Evolutionary conservation across 208 protist genomes (phyloP), one percentile per base, ranked within the genome.

Genomic region (Wallacemonas sp.): DNA sequence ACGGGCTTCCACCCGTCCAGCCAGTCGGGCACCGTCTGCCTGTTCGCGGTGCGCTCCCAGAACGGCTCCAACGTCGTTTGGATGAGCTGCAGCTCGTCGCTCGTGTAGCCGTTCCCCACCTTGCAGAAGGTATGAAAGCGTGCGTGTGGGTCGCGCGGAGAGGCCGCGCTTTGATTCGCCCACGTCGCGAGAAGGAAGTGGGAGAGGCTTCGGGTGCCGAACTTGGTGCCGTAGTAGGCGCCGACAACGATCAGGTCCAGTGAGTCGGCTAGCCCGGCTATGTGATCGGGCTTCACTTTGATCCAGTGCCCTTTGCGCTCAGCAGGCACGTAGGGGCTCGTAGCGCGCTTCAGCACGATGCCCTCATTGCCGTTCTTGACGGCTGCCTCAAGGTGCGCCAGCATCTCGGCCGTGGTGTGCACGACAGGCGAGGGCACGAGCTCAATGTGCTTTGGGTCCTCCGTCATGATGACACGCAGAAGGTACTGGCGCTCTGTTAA

Each of bases 261-360:
- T 27, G 73, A 66, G 55, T 83, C 77, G 8, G 72, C 68, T 21
- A 87, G 59, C 3, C 71, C 75, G 26, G 66, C 42, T 17, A 88
- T 66, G 68, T 87, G 74, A 52, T 84, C 79, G 6, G 70, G 66
- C 63, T 91, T 93, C n/a, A 84, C 53, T 66, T 93, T 93, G 44
- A 88, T 59, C 82, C 87, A 91, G 3, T 81, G 55, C 9, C 46
- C 21, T 24, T 79, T 75, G 13, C 84, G 70, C 74, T 87, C 78
- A 13, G 46, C 80, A 15, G 80, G 66, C 1, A 72, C 37, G 66
- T 89, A 91, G 3, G 36, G 42, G 52, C 65, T 76, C 21, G 3
- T 17, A 3, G 27, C 39, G 19, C 39, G 37, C 61, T 91, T 88
- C 45, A 92, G 36, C 38, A 90, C 66, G 33, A 89, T 66, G 9